Evolutionary conservation across 306 rosid genomes (phyloP).

Genomic region (Mimosa bimucronata): DNA sequence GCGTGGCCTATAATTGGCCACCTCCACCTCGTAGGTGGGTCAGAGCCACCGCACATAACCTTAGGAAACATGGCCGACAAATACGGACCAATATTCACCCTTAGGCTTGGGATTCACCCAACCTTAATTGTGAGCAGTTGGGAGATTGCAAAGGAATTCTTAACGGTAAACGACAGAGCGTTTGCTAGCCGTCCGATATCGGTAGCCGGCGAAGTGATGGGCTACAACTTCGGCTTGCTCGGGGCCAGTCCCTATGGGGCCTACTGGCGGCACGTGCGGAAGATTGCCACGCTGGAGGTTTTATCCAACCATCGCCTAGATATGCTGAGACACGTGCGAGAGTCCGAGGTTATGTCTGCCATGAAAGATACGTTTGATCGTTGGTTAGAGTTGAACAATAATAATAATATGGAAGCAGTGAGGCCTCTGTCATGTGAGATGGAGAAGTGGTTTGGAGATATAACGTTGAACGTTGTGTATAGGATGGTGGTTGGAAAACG

Average conservation of each 20-base stretch:
- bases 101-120: not conserved
- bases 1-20: constrained; percentile 47
- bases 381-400: not conserved
- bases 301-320: constrained; percentile 37
- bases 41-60: constrained; percentile 10
- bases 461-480: constrained; percentile 28
- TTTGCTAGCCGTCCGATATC: constrained; percentile 22
- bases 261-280: constrained; percentile 53
- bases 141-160: constrained; percentile 34
- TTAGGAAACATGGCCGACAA: constrained; percentile 28
- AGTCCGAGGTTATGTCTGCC: constrained; percentile 28
- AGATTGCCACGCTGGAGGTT: constrained; percentile 32
- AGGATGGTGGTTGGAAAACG: constrained; percentile 38
- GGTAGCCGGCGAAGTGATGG: constrained; percentile 18
- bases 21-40: constrained; percentile 28
- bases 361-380: constrained; percentile 20
- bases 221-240: constrained; percentile 19
- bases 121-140: constrained; percentile 31
- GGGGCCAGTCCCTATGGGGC: constrained; percentile 42
- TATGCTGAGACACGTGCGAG: constrained; percentile 30
- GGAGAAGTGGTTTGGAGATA: constrained; percentile 36
- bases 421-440: constrained; percentile 23
- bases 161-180: not conserved
- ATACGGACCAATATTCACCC: constrained; percentile 28
- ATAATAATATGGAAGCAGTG: not conserved